Percentiles rank a stretch among this genome's conserved stretches.
Conservation (phyloP, 768 basidiomycete species). For the Megacollybia marginata region DNA sequence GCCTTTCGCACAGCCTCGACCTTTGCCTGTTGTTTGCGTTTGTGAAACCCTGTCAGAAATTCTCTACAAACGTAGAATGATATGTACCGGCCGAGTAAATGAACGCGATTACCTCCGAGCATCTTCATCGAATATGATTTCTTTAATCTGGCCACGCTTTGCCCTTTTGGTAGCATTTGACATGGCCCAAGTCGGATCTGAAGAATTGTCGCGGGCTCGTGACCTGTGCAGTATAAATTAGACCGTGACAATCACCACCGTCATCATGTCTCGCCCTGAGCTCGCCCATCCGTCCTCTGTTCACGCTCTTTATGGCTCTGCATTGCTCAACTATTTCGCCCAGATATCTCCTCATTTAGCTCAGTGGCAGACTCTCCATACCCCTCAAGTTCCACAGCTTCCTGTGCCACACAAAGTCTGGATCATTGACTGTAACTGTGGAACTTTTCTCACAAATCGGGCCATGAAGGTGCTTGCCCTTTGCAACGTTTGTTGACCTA, state of each 20-base stretch:
- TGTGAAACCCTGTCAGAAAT: conserved; percentile 90
- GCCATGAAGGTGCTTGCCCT: conserved; percentile 63
- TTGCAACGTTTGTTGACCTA: neutral
- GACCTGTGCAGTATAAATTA: too few species aligned
- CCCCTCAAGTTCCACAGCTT: conserved; percentile 32
- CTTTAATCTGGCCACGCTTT: conserved; percentile 61
- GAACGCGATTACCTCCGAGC: conserved; percentile 55
- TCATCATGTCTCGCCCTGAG: neutral
- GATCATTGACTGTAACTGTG: conserved; percentile 74
- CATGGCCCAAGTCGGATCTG: too few species aligned
- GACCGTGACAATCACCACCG: too few species aligned
- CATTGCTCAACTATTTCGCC: conserved; percentile 19
- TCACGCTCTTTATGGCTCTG: conserved; percentile 20
- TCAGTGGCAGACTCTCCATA: conserved; percentile 27
- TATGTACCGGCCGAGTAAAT: conserved; percentile 2
- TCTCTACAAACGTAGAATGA: conserved; percentile 43
- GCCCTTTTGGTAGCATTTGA: conserved; percentile 45
- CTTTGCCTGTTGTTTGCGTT: conserved; percentile 74
- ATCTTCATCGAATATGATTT: conserved; percentile 82
- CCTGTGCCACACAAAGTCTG: conserved; percentile 66
- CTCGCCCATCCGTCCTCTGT: conserved; percentile 2
- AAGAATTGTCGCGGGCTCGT: too few species aligned
- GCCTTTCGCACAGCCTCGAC: conserved; percentile 71
- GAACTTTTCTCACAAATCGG: conserved; percentile 71
- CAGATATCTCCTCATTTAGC: neutral